phyloP scores from a whole-genome alignment of 495 filamentous ascomycete genomes.

The Stereocaulon alpinum region DNA sequence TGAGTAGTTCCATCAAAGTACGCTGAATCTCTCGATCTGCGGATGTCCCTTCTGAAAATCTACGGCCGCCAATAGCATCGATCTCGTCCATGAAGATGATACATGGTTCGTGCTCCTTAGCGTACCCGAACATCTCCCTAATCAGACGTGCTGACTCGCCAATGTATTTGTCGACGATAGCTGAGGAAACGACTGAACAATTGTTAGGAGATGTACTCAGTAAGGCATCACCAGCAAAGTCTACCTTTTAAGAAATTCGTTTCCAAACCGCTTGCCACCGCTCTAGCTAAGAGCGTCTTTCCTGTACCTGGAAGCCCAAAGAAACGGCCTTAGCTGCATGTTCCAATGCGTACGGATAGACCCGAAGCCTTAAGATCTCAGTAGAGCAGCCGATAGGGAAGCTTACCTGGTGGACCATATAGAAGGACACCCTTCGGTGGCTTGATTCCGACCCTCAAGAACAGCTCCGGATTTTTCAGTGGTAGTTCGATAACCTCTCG shows the following conservation, averaged over 20 bases:
- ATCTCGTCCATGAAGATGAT: constrained; percentile 99
- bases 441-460: constrained; percentile 95
- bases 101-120: constrained; percentile 98
- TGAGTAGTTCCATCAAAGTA: constrained; percentile 97
- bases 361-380: too few species aligned
- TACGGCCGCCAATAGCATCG: constrained; percentile 93
- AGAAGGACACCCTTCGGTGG: constrained; percentile 95
- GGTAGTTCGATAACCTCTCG: constrained; percentile 97
- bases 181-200: constrained; percentile 84
- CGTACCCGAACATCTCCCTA: constrained; percentile 99
- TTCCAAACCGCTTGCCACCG: constrained; percentile 92
- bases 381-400: constrained; percentile 36
- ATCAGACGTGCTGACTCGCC: constrained; percentile 96
- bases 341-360: too few species aligned
- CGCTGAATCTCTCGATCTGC: constrained; percentile 98
- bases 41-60: constrained; percentile 97
- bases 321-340: too few species aligned
- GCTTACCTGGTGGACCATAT: constrained; percentile 95
- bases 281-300: constrained; percentile 90
- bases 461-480: constrained; percentile 97
- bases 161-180: constrained; percentile 99
- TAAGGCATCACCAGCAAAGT: constrained; percentile 4
- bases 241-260: constrained; percentile 97
- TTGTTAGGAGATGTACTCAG: constrained; percentile 20
- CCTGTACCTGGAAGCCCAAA: constrained; percentile 83